Evolutionary conservation across 2,329 filamentous ascomycete species (phyloP), one percentile per base, ranked within the genome.

Genomic region (Diaporthe caulivora): DNA sequence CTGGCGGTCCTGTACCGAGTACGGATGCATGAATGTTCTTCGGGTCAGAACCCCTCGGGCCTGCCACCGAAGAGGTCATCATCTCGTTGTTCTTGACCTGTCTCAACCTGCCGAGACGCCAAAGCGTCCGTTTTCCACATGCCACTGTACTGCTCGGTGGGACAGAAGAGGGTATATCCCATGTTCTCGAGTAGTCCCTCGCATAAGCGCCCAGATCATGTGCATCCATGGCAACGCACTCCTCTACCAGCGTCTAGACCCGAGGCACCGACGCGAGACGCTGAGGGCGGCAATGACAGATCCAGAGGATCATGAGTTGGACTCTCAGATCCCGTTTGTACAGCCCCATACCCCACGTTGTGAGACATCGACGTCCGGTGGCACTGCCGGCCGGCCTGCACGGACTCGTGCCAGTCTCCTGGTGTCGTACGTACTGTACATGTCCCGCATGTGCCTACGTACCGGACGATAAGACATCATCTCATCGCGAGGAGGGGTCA

Each of bases 191-290:
- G 62, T 47, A 65, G 47, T 24, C 55, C 42, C 57, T 54, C 57
- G 60, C 47, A 65, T 65, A 71, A 71, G 70, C 70, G 57, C 70
- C 57, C 34, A 71, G 26, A n/a, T 65, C 57, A 65, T 65, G 70
- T 71, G 57, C 57, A 51, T 26, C 57, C 57, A 24, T 65, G 44
- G 26, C 53, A 53, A 53, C 47, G 62, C 47, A 67, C 40, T 67
- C 62, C n/a, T 67, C 13, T 24, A n/a, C 31, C 31, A 40, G 31
- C 13, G 47, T 47, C 31, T 53, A 34, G 11, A 9, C 62, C 13
- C 15, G n/a, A 67, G 31, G 31, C 47, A 31, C 62, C 31, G 47
- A 53, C 40, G 49, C 49, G 62, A 67, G 62, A 67, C 62, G 62
- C 62, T 67, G 21, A 40, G 26, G 62, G 44, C 47, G 31, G 24